Evolutionary conservation across 495 filamentous ascomycete genomes (phyloP).

Genomic region (Staphylotrichum longicolle): DNA sequence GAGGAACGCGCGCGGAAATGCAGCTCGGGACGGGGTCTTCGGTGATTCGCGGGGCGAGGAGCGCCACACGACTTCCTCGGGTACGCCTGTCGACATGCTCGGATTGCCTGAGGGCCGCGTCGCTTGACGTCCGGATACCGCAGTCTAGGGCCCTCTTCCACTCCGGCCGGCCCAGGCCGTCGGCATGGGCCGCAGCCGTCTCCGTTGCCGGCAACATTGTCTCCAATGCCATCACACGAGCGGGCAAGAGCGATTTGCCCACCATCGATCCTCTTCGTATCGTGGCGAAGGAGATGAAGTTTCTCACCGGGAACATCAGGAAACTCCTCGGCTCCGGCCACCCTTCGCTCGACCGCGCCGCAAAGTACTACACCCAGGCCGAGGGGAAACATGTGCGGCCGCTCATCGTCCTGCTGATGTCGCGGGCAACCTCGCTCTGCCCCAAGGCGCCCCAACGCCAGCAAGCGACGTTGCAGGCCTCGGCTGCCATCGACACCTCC

Average conservation of each 20-base stretch:
- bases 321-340: conserved; percentile 88
- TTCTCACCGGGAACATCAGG: conserved; percentile 82
- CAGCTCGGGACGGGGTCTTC: conserved; percentile 43
- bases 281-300: conserved; percentile 93
- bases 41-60: conserved; percentile 34
- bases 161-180: conserved; percentile 37
- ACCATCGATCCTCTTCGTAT: conserved; percentile 70
- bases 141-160: conserved; percentile 41
- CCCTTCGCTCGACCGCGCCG: conserved; percentile 87
- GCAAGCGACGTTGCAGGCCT: conserved; percentile 36
- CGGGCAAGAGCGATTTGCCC: conserved; percentile 55
- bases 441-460: conserved; percentile 57
- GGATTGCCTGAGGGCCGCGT: conserved; percentile 36
- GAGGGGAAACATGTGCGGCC: conserved; percentile 97
- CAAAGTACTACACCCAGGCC: conserved; percentile 96
- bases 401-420: conserved; percentile 92
- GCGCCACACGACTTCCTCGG: conserved; percentile 20
- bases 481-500: conserved; percentile 64
- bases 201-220: conserved; percentile 77
- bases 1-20: conserved; percentile 33
- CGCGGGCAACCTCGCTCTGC: conserved; percentile 77
- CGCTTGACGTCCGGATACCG: conserved; percentile 36
- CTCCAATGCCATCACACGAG: conserved; percentile 61
- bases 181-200: conserved; percentile 60
- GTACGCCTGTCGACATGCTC: conserved; percentile 32